Base-by-base conservation (phyloP, 305 asterid species). In the Rubia balearica region DNA sequence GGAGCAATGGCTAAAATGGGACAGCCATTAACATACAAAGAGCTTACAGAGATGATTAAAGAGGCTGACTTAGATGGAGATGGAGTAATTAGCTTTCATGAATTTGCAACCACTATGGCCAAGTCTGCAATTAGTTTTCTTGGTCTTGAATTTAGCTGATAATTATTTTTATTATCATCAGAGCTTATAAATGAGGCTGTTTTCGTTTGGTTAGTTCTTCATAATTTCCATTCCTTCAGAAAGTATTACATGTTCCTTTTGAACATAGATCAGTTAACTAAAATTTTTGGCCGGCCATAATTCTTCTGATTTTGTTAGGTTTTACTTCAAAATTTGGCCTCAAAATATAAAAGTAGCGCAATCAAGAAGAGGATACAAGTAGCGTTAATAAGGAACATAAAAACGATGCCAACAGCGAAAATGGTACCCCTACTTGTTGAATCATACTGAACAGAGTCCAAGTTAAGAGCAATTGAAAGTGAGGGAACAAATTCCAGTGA, bases 1-100 rank as follows among this genome's bases (percentile, higher is more conserved):
- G 83, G 87, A 24, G 74, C 82, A 45, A 88, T 84, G 95, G 86
- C 89, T 7, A 86, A 84, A 74, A 86, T 88, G 82, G 88, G 90
- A 1, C 88, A 81, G 67, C 85, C 89, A 19, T 73, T 86, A 46
- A 80, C 91, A 17, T 86, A 84, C 61, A 74, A 80, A 0, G 91
- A 88, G 81, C 80, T 85, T 1, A 83, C 71, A 6, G 83, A 84
- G 72, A 81, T 88, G 89, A 83, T 88, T 63, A 72, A 69, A 62
- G 94, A 88, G 65, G 90, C 89, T 22, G 91, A 88, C 57, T 70
- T 79, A 8, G 82, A 83, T 56, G 94, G 91, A 7, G 91, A 88
- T 73, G 94, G 94, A 17, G 85, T 79, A 22, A 86, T 88, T 43
- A 86, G 85, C 46, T 88, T 85, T 51, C 71, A 57, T 61, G 94